A percentile compares a stretch with the other conserved stretches of the same genome.
Evolutionary conservation across 345 rosid species (phyloP).

Genomic region (Lumnitzera littorea): DNA sequence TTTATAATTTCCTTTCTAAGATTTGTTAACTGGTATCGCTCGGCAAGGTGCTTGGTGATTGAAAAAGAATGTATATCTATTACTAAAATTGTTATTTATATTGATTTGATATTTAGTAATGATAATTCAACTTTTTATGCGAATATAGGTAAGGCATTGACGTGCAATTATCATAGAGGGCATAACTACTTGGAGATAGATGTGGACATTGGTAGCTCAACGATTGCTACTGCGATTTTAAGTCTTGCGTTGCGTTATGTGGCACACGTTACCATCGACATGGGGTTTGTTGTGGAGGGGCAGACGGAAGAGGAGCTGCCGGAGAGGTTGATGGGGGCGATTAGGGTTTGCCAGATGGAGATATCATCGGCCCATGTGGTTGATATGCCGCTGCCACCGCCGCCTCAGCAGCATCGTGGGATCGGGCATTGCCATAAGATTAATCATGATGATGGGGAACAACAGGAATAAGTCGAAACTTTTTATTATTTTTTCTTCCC

Average conservation of each 20-base stretch:
- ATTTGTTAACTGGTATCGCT: too few relatives aligned
- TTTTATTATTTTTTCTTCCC: too few relatives aligned
- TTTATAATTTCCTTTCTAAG: too few relatives aligned
- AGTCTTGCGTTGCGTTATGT: constrained; percentile 73
- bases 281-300: constrained; percentile 85
- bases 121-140: too few relatives aligned
- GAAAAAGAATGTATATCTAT: too few relatives aligned
- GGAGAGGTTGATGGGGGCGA: constrained; percentile 71
- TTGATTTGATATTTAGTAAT: too few relatives aligned
- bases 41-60: too few relatives aligned
- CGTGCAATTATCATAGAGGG: constrained; percentile 76
- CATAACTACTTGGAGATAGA: constrained; percentile 77
- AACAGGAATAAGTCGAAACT: too few relatives aligned
- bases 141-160: constrained; percentile 52
- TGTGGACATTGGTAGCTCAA: constrained; percentile 72
- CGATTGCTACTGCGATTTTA: constrained; percentile 63
- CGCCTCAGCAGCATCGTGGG: constrained; percentile 24
- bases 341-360: constrained; percentile 88
- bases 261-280: constrained; percentile 70
- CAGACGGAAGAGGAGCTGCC: constrained; percentile 80
- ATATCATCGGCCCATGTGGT: constrained; percentile 66
- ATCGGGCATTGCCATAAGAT: constrained; percentile 43
- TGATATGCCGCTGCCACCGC: constrained; percentile 23
- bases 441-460: constrained; percentile 23
- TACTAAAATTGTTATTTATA: too few relatives aligned